Conservation (phyloP, 495 filamentous ascomycete genomes). For the Thermochaetoides thermophila region DNA sequence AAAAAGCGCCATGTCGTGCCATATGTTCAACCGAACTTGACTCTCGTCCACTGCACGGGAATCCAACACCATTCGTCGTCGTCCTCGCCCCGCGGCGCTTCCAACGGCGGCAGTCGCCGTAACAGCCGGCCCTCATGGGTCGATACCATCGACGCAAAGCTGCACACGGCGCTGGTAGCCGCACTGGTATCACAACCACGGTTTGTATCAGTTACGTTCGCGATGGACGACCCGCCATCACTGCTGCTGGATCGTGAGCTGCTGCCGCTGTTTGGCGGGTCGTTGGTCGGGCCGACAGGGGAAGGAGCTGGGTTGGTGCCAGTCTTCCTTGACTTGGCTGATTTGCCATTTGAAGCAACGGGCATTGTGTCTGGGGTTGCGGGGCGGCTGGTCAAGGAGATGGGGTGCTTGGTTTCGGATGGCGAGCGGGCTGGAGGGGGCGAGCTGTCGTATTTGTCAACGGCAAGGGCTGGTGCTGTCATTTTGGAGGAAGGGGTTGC, state of each 20-base stretch:
- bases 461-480: slow-evolving; percentile 78
- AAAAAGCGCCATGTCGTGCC: slow-evolving; percentile 61
- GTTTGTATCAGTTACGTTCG: slow-evolving; percentile 77
- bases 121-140: slow-evolving; percentile 24
- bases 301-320: slow-evolving; percentile 68
- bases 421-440: slow-evolving; percentile 29
- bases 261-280: slow-evolving; percentile 40
- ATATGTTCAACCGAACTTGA: slow-evolving; percentile 35
- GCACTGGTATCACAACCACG: slow-evolving; percentile 58
- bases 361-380: slow-evolving; percentile 92
- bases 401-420: slow-evolving; percentile 30
- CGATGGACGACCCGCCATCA: slow-evolving; percentile 69
- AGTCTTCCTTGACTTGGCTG: slow-evolving; percentile 73
- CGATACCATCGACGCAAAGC: slow-evolving; percentile 39
- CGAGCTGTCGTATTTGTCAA: slow-evolving; percentile 87
- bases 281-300: background rate
- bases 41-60: background rate
- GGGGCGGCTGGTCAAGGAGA: slow-evolving; percentile 51
- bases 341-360: slow-evolving; percentile 73
- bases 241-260: slow-evolving; percentile 67
- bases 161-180: slow-evolving; percentile 52
- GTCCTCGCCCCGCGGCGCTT: background rate
- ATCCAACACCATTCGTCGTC: slow-evolving; percentile 14
- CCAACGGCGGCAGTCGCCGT: background rate
- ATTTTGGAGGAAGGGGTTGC: slow-evolving; percentile 47